A percentile compares a stretch with the other conserved stretches of the same genome.
Evolutionary conservation across 352 stramenopile species (phyloP).

Genomic region (Blastocystis sp.): DNA sequence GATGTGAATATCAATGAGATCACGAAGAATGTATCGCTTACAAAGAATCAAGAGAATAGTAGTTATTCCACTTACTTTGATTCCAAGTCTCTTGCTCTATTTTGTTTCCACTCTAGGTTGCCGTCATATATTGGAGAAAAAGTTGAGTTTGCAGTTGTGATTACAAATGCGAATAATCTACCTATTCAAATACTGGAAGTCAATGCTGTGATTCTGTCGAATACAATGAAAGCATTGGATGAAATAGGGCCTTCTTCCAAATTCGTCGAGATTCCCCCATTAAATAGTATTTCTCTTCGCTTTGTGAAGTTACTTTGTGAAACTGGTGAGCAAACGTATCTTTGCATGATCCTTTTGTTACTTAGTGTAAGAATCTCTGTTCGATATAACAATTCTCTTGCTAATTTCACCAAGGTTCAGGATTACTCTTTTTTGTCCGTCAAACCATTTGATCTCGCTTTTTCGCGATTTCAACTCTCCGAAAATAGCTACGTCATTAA

Average conservation of each 20-base stretch:
- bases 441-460: conserved; percentile 22
- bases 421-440: neutral
- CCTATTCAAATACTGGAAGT: neutral
- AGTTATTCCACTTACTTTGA: neutral
- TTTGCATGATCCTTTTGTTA: neutral
- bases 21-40: neutral
- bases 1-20: neutral
- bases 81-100: neutral
- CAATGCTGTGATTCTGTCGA: neutral
- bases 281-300: neutral
- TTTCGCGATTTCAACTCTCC: neutral
- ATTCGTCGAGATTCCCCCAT: neutral
- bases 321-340: neutral
- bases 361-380: neutral
- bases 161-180: conserved; percentile 1
- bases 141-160: neutral
- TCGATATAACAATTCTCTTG: conserved; percentile 20
- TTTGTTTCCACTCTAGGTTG: neutral
- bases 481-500: neutral
- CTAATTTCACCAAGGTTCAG: neutral
- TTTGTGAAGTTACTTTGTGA: conserved; percentile 1
- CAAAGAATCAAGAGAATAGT: neutral
- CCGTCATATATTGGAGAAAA: conserved; percentile 19
- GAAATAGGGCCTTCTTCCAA: neutral
- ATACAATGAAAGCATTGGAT: neutral